Evolutionary conservation across 2,329 filamentous ascomycete genomes (phyloP).

Genomic region (Ceratocystis variospora): DNA sequence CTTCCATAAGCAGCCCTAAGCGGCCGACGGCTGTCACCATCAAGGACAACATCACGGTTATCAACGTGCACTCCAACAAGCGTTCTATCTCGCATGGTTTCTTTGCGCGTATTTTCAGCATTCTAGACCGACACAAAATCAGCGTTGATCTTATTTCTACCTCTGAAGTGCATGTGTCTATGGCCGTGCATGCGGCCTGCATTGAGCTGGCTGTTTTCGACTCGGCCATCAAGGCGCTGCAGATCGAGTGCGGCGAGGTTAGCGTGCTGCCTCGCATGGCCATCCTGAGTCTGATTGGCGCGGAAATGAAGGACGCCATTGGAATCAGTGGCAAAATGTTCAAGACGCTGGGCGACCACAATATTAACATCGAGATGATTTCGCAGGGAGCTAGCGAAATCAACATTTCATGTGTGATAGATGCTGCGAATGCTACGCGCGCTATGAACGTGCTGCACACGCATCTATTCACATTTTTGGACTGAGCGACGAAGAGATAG

Average conservation of each 20-base stretch:
- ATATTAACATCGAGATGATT: conserved; percentile 98
- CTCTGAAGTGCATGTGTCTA: conserved; percentile 90
- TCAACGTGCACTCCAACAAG: conserved; percentile 97
- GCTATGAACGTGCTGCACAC: conserved; percentile 95
- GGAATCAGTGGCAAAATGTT: conserved; percentile 93
- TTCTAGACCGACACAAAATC: conserved; percentile 72
- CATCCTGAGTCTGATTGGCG: conserved; percentile 85
- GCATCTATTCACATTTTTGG: conserved; percentile 89
- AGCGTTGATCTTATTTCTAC: conserved; percentile 95
- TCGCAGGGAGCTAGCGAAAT: conserved; percentile 97
- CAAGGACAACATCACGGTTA: conserved; percentile 90
- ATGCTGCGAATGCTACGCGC: conserved; percentile 75
- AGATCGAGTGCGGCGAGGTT: conserved; percentile 66
- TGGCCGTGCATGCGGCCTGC: conserved; percentile 80
- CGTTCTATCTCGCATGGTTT: conserved; percentile 92
- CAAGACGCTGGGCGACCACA: conserved; percentile 79
- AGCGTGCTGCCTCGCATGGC: conserved; percentile 87
- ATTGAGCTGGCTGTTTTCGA: conserved; percentile 48
- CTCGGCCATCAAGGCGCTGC: conserved; percentile 54
- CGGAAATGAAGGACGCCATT: conserved; percentile 95
- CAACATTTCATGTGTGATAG: conserved; percentile 96
- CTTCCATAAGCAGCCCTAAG: conserved; percentile 48
- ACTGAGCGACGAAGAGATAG: conserved; percentile 32
- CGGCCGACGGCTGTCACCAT: conserved; percentile 85
- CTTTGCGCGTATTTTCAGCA: conserved; percentile 83